phyloP scores from a whole-genome alignment of 2,329 filamentous ascomycete genomes.

The Ascochyta pisi region DNA sequence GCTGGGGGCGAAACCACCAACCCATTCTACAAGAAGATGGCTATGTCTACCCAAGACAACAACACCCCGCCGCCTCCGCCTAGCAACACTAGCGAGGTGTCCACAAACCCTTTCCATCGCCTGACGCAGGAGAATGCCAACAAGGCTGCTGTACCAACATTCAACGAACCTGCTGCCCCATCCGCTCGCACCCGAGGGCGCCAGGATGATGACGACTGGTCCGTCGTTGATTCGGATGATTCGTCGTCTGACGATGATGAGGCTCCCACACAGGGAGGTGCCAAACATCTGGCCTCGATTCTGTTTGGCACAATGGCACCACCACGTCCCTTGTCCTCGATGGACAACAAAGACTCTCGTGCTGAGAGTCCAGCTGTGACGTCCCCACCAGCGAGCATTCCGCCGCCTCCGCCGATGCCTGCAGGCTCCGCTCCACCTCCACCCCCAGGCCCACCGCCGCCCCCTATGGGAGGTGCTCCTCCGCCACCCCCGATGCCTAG shows the following conservation, averaged over 20 bases:
- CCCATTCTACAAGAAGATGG: slow-evolving; percentile 91
- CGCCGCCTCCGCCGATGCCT: slow-evolving; percentile 62
- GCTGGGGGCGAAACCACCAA: slow-evolving; percentile 83
- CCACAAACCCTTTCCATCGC: slow-evolving; percentile 94
- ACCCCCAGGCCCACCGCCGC: slow-evolving; percentile 60
- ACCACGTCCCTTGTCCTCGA: slow-evolving; percentile 83
- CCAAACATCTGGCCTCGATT: slow-evolving; percentile 91
- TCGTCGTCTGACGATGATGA: slow-evolving; percentile 74
- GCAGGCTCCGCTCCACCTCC: slow-evolving; percentile 51
- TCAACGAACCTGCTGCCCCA: slow-evolving; percentile 57
- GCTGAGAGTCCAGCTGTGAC: slow-evolving; percentile 52
- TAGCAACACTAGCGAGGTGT: slow-evolving; percentile 57
- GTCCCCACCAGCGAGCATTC: slow-evolving; percentile 51
- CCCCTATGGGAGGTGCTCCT: slow-evolving; percentile 41
- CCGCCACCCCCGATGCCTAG: slow-evolving; percentile 55
- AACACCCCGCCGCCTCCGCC: slow-evolving; percentile 51
- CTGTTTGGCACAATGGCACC: slow-evolving; percentile 97
- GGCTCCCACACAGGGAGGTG: slow-evolving; percentile 80
- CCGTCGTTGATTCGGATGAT: slow-evolving; percentile 76
- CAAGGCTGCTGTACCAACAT: slow-evolving; percentile 49
- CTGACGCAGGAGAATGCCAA: slow-evolving; percentile 70
- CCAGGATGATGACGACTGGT: slow-evolving; percentile 80
- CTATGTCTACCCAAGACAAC: slow-evolving; percentile 67
- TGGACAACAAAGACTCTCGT: slow-evolving; percentile 70
- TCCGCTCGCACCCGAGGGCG: slow-evolving; percentile 62